phyloP scores from a whole-genome alignment of 192 early-diverging fungal species.

The Coemansia sp. region DNA sequence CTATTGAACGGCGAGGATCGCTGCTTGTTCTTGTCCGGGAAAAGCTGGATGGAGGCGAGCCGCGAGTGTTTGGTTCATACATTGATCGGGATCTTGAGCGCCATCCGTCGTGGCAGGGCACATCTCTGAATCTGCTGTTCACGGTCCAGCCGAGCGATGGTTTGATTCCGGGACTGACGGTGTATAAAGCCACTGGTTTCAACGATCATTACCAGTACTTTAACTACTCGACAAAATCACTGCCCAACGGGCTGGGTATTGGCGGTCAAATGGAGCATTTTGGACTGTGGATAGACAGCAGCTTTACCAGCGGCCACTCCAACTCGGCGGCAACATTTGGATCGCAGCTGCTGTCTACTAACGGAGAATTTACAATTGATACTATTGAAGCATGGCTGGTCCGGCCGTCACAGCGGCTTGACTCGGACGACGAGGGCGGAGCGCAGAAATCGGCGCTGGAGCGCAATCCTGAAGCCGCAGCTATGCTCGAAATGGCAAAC shows the following conservation, averaged over 20 bases:
- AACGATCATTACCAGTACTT: conserved; percentile 76
- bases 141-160: conserved; percentile 10
- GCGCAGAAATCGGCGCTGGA: conserved; percentile 57
- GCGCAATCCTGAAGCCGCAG: conserved; percentile 63
- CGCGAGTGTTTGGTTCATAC: conserved; percentile 71
- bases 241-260: conserved; percentile 72
- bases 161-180: conserved; percentile 4
- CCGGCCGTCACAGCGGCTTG: conserved; percentile 47
- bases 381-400: conserved; percentile 74
- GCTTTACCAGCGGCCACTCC: conserved; percentile 62
- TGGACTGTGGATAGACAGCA: conserved; percentile 67
- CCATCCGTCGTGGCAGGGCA: conserved; percentile 64
- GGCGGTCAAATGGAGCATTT: conserved; percentile 74
- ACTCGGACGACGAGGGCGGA: conserved; percentile 25
- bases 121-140: conserved; percentile 61
- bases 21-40: conserved; percentile 38
- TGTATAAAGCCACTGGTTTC: conserved; percentile 39
- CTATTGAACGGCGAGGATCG: conserved; percentile 29
- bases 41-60: conserved; percentile 25
- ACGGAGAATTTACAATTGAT: conserved; percentile 63
- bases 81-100: conserved; percentile 57
- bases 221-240: conserved; percentile 67
- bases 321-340: conserved; percentile 65
- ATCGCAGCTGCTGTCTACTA: conserved; percentile 54
- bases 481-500: conserved; percentile 70